Conservation (phyloP, 495 filamentous ascomycete species). For the Amorphotheca resinae region DNA sequence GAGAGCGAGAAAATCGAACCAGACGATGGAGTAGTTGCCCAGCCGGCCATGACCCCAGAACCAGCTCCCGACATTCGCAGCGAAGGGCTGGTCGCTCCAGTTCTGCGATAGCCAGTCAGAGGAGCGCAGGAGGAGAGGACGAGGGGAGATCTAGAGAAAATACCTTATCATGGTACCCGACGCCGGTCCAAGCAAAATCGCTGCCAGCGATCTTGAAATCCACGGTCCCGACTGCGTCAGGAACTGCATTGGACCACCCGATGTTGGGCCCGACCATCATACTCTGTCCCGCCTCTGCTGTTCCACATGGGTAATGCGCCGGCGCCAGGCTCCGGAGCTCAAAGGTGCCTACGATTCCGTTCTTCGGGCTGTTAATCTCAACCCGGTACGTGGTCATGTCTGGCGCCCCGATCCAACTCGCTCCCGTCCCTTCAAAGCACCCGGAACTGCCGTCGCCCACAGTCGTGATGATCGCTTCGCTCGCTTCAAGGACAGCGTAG, state of each 20-base stretch:
- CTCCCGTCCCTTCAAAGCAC: not conserved
- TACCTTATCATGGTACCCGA: slow-evolving; percentile 32
- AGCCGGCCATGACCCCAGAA: slow-evolving; percentile 33
- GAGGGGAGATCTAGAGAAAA: not conserved
- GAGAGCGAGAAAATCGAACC: slow-evolving; percentile 25
- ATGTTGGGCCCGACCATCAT: slow-evolving; percentile 23
- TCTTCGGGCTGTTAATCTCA: slow-evolving; percentile 1
- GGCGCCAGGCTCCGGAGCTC: slow-evolving; percentile 1
- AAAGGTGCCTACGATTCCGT: slow-evolving; percentile 8
- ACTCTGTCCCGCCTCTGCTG: slow-evolving; percentile 16
- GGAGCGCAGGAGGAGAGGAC: not conserved
- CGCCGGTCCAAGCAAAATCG: slow-evolving; percentile 24
- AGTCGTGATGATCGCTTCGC: slow-evolving; percentile 1
- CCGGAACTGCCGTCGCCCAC: slow-evolving; percentile 1
- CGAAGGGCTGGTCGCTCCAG: slow-evolving; percentile 23
- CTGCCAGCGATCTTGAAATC: slow-evolving; percentile 23
- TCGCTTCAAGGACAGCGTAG: not conserved
- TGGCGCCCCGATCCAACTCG: not conserved
- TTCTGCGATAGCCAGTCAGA: slow-evolving; percentile 17
- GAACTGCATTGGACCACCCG: slow-evolving; percentile 27
- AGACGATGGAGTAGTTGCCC: slow-evolving; percentile 29
- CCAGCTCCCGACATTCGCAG: slow-evolving; percentile 14
- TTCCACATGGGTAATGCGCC: slow-evolving; percentile 11
- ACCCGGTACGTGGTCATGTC: slow-evolving; percentile 4
- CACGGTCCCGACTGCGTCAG: slow-evolving; percentile 23